Evolutionary conservation across 208 protist genomes (phyloP), one percentile per base, ranked within the genome.

Genomic region (Crithidia expoeki): DNA sequence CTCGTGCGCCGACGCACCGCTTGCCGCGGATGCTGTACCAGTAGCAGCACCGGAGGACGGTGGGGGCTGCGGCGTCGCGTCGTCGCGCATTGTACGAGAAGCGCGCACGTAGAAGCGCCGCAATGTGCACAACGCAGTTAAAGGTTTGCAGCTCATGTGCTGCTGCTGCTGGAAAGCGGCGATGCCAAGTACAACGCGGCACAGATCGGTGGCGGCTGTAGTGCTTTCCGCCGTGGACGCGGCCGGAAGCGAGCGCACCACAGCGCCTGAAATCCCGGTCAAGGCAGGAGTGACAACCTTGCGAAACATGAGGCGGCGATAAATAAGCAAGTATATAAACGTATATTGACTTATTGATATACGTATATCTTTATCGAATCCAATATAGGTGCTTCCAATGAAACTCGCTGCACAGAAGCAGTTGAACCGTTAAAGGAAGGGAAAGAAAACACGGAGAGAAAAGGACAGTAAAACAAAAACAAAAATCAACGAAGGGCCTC

Each of bases 1-100:
- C 33, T 76, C 85, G 16, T 68, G 33, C n/a, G 44, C 74, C 1
- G 60, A 67, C 23, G 46, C 33, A 38, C 59, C 72, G 36, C 40
- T 27, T 12, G 42, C 42, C 12, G 42, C 2, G 9, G 57, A 14
- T 50, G 65, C 49, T 21, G 55, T 32, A 38, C 61, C 49, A 2
- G 55, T 28, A 23, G 53, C 32, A 2, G 32, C 4, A 30, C 49
- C 49, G 25, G 68, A 16, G 21, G 65, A 12, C 25, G 74, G 49
- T 17, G 79, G 51, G 17, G 61, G 25, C 23, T 27, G 34, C 30
- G 14, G 38, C n/a, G 56, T 53, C 21, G 55, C 40, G 50, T 60
- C 44, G 28, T 38, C 25, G 60, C 28, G n/a, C 46, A 46, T 17
- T 10, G 38, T 38, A 36, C 49, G 32, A 5, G 40, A 38, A 11